Base-by-base conservation (phyloP, 208 protist genomes). In the Kentomonas sorsogonicus region DNA sequence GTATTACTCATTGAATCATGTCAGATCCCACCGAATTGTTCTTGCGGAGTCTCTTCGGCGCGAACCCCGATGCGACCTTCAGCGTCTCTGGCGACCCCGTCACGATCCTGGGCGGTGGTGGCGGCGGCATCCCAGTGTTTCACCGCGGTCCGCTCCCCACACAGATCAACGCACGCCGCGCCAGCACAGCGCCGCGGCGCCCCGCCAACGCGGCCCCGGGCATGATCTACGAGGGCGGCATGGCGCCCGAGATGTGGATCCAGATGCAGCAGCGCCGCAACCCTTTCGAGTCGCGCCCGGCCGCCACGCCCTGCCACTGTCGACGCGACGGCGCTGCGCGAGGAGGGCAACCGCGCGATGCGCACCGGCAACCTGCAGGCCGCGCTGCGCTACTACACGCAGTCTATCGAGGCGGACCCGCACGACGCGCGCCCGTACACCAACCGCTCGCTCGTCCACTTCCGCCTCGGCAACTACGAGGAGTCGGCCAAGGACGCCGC, bases 361-460 rank as follows among this genome's bases (percentile, higher is more conserved):
- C 71, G 76, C 41, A 62, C 47, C 5, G 76, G 68, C 16, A 51
- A 67, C 1, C 85, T 68, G 55, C 45, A 60, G 11, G 63, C 74
- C 20, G 86, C 86, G 9, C 54, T 93, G n/a, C 56, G 58, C 20
- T 66, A 67, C 36, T 93, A 93, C 67, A 79, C 80, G 9, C 57
- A 79, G 20, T 70, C 86, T 15, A 88, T 93, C 57, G 54, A 76
- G 30, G 51, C 60, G 0, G 76, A 93, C 46, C 74, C 86, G 0
- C 38, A 70, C 34, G 66, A 63, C 26, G 82, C 63, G 33, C n/a
- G 71, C 39, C 74, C 70, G 31, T 88, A 75, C 74, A 80, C 74
- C 13, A 94, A 94, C 51, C 77, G 86, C 41, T 79, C 80, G 18
- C 74, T 89, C 23, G 83, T 73, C 2, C 79, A 88, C 61, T 74